Evolutionary conservation across 2,329 filamentous ascomycete genomes (phyloP).

Genomic region (Alternaria longipes): DNA sequence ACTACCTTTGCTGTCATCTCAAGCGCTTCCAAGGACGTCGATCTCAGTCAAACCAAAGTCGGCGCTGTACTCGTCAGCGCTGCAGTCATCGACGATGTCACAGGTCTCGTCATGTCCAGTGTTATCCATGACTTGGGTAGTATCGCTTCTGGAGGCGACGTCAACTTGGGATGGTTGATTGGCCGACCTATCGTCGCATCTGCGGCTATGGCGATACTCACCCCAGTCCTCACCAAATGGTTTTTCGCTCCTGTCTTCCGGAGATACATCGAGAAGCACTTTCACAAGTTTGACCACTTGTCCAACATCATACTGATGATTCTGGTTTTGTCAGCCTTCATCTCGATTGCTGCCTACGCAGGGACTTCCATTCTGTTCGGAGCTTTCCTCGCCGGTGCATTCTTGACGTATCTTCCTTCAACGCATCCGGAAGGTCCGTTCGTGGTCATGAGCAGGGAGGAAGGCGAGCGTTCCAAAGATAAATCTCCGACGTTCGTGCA

Average conservation of each 20-base stretch:
- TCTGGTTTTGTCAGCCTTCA: slow-evolving; percentile 39
- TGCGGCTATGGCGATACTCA: slow-evolving; percentile 30
- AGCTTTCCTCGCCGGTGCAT: slow-evolving; percentile 42
- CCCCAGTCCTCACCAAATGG: slow-evolving; percentile 43
- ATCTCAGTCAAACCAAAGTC: slow-evolving; percentile 56
- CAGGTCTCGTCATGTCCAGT: slow-evolving; percentile 56
- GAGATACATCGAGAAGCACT: slow-evolving; percentile 25
- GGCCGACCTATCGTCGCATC: slow-evolving; percentile 41
- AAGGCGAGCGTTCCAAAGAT: slow-evolving; percentile 37
- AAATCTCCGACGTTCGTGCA: slow-evolving; percentile 43
- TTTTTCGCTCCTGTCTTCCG: slow-evolving; percentile 47
- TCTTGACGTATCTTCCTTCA: slow-evolving; percentile 40
- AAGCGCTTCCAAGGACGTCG: slow-evolving; percentile 44
- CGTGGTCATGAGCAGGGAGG: slow-evolving; percentile 35
- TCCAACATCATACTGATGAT: slow-evolving; percentile 42
- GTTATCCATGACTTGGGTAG: slow-evolving; percentile 39
- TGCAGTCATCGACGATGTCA: slow-evolving; percentile 59
- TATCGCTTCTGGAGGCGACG: slow-evolving; percentile 18
- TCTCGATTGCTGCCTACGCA: slow-evolving; percentile 39
- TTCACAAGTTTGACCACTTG: slow-evolving; percentile 33
- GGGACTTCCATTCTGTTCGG: slow-evolving; percentile 44
- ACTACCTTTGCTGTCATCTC: slow-evolving; percentile 51
- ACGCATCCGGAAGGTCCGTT: slow-evolving; percentile 32
- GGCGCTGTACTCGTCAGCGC: slow-evolving; percentile 58
- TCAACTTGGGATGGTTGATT: slow-evolving; percentile 36